Evolutionary conservation across 2,329 filamentous ascomycete species (phyloP).

Genomic region (Colletotrichum camelliae): DNA sequence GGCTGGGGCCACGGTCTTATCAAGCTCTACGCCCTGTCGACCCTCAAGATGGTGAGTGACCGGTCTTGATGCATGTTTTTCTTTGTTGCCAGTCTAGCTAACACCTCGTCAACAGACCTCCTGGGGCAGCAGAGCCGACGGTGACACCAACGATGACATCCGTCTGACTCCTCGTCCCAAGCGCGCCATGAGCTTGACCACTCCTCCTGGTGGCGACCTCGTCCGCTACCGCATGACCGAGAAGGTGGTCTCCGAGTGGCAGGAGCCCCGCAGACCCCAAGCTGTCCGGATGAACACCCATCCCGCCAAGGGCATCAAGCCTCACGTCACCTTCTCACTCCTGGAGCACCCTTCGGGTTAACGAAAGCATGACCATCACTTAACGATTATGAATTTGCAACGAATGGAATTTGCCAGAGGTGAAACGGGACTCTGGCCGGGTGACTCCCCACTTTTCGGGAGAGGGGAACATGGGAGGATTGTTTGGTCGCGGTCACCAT

Average conservation of each 20-base stretch:
- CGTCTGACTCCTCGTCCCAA: conserved; percentile 63
- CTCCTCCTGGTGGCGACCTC: conserved; percentile 49
- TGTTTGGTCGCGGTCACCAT: background rate
- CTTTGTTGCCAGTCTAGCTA: background rate
- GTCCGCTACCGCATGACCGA: conserved; percentile 46
- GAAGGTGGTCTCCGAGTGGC: conserved; percentile 23
- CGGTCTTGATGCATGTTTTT: background rate
- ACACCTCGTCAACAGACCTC: conserved; percentile 69
- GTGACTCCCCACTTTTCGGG: background rate
- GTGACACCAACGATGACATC: conserved; percentile 80
- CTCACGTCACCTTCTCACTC: conserved; percentile 20
- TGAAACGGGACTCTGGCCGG: conserved; percentile 23
- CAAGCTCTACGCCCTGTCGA: conserved; percentile 87
- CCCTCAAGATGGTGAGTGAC: conserved; percentile 79
- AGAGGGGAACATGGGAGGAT: background rate
- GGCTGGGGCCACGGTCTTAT: conserved; percentile 93
- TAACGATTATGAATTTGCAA: conserved; percentile 20
- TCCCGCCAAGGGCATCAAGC: conserved; percentile 15
- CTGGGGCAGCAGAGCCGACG: conserved; percentile 93
- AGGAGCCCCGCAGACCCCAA: conserved; percentile 19
- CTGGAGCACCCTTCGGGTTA: conserved; percentile 4
- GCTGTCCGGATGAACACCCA: conserved; percentile 18
- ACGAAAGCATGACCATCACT: background rate
- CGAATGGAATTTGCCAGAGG: conserved; percentile 18
- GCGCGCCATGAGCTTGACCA: conserved; percentile 46